Conservation (phyloP, 2,329 filamentous ascomycete species). For the Pseudocercospora crystallina region DNA sequence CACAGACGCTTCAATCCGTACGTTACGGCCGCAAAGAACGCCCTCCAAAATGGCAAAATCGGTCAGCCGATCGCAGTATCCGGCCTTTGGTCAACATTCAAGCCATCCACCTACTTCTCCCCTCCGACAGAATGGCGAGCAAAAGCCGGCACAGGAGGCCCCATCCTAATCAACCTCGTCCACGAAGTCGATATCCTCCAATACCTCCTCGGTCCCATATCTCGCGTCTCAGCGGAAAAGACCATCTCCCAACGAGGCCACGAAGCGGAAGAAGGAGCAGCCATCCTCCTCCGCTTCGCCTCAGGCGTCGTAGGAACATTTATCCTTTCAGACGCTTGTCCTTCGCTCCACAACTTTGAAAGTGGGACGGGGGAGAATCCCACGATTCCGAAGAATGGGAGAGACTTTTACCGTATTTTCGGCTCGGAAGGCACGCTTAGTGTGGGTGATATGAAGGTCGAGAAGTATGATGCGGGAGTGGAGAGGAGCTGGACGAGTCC, state of each 20-base stretch:
- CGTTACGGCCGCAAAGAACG: constrained; percentile 50
- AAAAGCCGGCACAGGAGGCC: constrained; percentile 44
- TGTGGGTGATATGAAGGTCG: constrained; percentile 54
- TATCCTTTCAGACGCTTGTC: constrained; percentile 53
- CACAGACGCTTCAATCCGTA: constrained; percentile 62
- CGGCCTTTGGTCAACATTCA: constrained; percentile 56
- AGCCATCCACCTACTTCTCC: constrained; percentile 54
- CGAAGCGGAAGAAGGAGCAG: constrained; percentile 58
- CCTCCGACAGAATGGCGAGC: constrained; percentile 51
- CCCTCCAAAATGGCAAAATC: constrained; percentile 42
- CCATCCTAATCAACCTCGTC: constrained; percentile 59
- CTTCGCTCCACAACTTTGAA: constrained; percentile 57
- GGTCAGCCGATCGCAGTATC: constrained; percentile 54
- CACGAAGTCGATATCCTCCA: constrained; percentile 62
- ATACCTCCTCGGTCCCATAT: constrained; percentile 56
- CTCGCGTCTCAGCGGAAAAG: constrained; percentile 52
- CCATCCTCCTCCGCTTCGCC: constrained; percentile 54
- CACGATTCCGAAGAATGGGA: constrained; percentile 44
- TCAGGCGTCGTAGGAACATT: constrained; percentile 59
- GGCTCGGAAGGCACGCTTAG: constrained; percentile 53
- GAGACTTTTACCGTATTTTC: constrained; percentile 57
- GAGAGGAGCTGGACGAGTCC: constrained; percentile 46
- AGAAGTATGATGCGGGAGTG: constrained; percentile 43
- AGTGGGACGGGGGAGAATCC: constrained; percentile 61
- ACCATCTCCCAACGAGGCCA: constrained; percentile 46